Conservation (phyloP, 495 filamentous ascomycete genomes). For the Penicillium longicatenatum region DNA sequence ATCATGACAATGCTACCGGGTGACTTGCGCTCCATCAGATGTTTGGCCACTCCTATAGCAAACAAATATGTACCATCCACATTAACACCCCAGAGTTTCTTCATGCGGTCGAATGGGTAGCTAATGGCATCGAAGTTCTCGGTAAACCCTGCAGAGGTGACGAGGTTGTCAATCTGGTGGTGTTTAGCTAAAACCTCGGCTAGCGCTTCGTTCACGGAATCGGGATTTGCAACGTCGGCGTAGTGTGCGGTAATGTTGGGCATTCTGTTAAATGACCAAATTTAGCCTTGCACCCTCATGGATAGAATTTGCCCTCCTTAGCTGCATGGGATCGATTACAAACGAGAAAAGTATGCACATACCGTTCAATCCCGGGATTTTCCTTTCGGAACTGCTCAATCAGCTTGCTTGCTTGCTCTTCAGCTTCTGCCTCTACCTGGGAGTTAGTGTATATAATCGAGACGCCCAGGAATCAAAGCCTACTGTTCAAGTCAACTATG, state of each 20-base stretch:
- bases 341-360: slow-evolving; percentile 23
- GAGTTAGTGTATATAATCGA: not conserved
- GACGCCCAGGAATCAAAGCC: slow-evolving; percentile 27
- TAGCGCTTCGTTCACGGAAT: slow-evolving; percentile 72
- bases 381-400: slow-evolving; percentile 72
- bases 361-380: slow-evolving; percentile 75
- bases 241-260: slow-evolving; percentile 89
- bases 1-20: slow-evolving; percentile 91
- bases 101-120: slow-evolving; percentile 85
- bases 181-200: slow-evolving; percentile 69
- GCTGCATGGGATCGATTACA: not conserved
- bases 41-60: slow-evolving; percentile 80
- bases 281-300: not conserved
- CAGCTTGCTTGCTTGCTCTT: slow-evolving; percentile 68
- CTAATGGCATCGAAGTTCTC: slow-evolving; percentile 91
- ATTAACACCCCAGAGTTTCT: slow-evolving; percentile 92
- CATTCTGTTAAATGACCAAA: slow-evolving; percentile 41
- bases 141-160: slow-evolving; percentile 93
- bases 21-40: slow-evolving; percentile 79
- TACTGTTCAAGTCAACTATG: slow-evolving; percentile 91
- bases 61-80: slow-evolving; percentile 93
- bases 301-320: not conserved
- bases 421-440: slow-evolving; percentile 77
- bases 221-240: slow-evolving; percentile 77
- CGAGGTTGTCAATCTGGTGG: slow-evolving; percentile 84